Evolutionary conservation across 2,329 filamentous ascomycete species (phyloP), one percentile per base, ranked within the genome.

Genomic region (Colletotrichum salicis): DNA sequence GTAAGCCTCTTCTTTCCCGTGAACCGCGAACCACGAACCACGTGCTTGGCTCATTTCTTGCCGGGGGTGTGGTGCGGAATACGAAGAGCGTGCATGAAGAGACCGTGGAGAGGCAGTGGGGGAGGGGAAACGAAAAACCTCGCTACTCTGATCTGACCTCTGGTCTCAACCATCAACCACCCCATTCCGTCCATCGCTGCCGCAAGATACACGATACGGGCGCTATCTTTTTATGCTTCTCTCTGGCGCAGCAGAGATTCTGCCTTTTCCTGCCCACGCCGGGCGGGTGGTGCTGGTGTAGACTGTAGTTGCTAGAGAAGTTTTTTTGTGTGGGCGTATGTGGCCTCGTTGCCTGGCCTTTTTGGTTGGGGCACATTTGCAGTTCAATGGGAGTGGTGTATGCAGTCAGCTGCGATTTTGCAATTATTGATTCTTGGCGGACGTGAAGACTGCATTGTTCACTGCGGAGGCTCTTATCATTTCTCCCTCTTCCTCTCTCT

Each of bases 351-450:
- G 27, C 27, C 27, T 29, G 4, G 41, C 15, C 37, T 41, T 41
- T 19, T 12, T 22, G 41, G 58, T 48, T 45, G 15, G 57, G 19
- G 15, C 27, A 41, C 12, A 29, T 12, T 2, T 3, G 59, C 2
- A 29, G 15, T 24, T 29, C 15, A 4, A 7, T 5, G 48, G 31
- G 6, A 24, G 15, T 1, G 22, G 22, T 7, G 5, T 11, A 56
- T 56, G 61, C 51, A 11, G 61, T 64, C 61, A 64, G 61, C 61
- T 64, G 61, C 61, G 19, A 31, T 10, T 29, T 41, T 1, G 15
- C 33, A 56, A 64, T 56, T 41, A 55, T 45, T 45, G 51, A 22
- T 15, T 45, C 48, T 41, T 41, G 61, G 61, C 51, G 22, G 45
- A 2, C 48, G 29, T 31, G 33, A 31, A 13, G 33, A 12, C 2